These are phyloP conservation scores for Colletotrichum orbiculare DNA, from an alignment of 2,329 filamentous ascomycete species.

Conservation along the genomic window DNA sequence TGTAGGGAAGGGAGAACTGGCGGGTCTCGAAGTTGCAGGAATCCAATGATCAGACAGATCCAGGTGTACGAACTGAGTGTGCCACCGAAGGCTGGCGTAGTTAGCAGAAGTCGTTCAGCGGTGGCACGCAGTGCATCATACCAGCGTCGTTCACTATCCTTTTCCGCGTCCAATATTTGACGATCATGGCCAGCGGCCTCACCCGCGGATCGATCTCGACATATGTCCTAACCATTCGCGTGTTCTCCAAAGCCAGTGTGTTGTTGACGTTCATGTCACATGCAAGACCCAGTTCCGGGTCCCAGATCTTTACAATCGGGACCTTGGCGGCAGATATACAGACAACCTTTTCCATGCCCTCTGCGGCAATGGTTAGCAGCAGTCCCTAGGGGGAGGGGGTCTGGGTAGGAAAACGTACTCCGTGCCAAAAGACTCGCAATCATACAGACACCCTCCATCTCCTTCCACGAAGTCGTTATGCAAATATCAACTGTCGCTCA, in stretches of 20 bases:
- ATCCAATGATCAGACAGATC: conserved; percentile 98
- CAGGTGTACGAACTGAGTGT: conserved; percentile 98
- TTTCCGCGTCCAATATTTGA: conserved; percentile 96
- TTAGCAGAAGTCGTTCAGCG: conserved; percentile 35
- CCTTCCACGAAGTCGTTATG: conserved; percentile 91
- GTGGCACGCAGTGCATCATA: conserved; percentile 58
- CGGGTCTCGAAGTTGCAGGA: conserved; percentile 87
- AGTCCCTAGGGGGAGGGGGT: neutral
- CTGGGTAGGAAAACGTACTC: conserved; percentile 67
- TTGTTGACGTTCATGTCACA: conserved; percentile 99
- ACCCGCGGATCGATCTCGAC: conserved; percentile 93
- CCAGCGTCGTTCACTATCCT: conserved; percentile 96
- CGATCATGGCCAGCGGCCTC: conserved; percentile 91
- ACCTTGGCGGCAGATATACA: conserved; percentile 96
- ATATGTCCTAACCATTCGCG: conserved; percentile 97
- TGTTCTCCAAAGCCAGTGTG: conserved; percentile 93
- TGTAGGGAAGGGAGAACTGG: conserved; percentile 89
- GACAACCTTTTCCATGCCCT: conserved; percentile 95
- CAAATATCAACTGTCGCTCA: conserved; percentile 85
- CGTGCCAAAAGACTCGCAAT: conserved; percentile 87
- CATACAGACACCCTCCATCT: conserved; percentile 88
- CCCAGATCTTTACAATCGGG: conserved; percentile 98
- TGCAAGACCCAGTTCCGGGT: conserved; percentile 87
- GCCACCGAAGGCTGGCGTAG: conserved; percentile 79
- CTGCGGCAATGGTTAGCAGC: conserved; percentile 60